phyloP scores from a whole-genome alignment of 257 asterid species.

The Gynochthodes officinalis region DNA sequence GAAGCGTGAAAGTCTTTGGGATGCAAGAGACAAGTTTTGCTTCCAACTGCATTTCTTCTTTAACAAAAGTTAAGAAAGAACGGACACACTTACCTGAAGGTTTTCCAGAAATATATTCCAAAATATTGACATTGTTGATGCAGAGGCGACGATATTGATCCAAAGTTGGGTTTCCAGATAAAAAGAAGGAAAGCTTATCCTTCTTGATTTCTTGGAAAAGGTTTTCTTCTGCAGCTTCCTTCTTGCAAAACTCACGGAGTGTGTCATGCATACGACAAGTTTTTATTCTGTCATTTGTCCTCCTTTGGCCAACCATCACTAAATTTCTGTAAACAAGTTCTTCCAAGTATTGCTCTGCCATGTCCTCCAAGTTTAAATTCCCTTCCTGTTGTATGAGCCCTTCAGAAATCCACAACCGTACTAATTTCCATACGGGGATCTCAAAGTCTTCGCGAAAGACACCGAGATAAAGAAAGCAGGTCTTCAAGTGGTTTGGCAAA shows the following conservation, averaged over 20 bases:
- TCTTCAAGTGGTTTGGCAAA: constrained; percentile 19
- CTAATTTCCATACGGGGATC: constrained; percentile 17
- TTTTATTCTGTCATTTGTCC: neutral
- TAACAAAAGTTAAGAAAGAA: constrained; percentile 10
- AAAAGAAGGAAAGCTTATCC: neutral
- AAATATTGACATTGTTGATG: constrained; percentile 10
- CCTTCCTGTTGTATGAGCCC: constrained; percentile 20
- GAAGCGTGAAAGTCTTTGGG: constrained; percentile 8
- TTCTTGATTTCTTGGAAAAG: constrained; percentile 1
- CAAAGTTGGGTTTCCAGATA: neutral
- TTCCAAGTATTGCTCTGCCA: constrained; percentile 15
- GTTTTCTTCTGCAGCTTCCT: neutral
- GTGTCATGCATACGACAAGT: constrained; percentile 11
- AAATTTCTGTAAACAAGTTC: constrained; percentile 19
- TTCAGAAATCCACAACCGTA: constrained; percentile 27
- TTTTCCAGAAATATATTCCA: constrained; percentile 11
- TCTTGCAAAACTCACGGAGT: constrained; percentile 3
- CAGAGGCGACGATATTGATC: constrained; percentile 1
- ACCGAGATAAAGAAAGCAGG: constrained; percentile 25
- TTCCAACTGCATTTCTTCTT: neutral
- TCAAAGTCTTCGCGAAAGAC: constrained; percentile 16
- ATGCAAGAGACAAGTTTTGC: neutral
- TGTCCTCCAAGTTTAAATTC: constrained; percentile 16
- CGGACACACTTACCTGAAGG: constrained; percentile 18
- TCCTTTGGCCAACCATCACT: constrained; percentile 4